Percentiles rank a stretch among this genome's conserved stretches.
These are phyloP conservation scores for Arachis monticola DNA, from an alignment of 331 rosid species.

Conservation along the genomic window DNA sequence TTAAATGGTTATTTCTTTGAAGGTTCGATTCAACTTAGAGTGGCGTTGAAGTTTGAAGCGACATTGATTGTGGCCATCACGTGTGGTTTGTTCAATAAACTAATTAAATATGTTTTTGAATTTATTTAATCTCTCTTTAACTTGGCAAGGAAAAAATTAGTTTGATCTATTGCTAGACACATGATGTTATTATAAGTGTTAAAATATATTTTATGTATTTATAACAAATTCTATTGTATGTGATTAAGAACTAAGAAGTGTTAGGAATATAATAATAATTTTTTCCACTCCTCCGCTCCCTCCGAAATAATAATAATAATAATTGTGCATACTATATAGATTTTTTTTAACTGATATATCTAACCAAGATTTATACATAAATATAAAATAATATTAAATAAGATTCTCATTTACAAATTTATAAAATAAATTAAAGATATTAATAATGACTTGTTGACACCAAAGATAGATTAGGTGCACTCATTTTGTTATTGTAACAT, in stretches of 20 bases:
- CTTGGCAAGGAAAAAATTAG: not conserved
- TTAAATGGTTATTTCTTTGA: slow-evolving; percentile 16
- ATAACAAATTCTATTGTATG: not conserved
- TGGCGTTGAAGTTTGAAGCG: not conserved
- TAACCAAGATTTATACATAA: too few species aligned
- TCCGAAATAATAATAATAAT: too few species aligned
- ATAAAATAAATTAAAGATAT: too few species aligned
- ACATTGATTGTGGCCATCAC: not conserved
- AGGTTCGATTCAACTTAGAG: slow-evolving; percentile 1
- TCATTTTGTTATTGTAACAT: too few species aligned
- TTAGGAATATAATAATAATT: too few species aligned
- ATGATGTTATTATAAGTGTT: not conserved
- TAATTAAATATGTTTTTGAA: not conserved
- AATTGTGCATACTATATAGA: too few species aligned
- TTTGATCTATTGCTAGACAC: not conserved
- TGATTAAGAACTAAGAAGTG: not conserved
- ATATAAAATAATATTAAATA: too few species aligned
- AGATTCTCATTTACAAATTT: too few species aligned
- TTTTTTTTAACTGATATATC: too few species aligned
- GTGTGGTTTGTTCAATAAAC: not conserved
- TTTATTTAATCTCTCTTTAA: not conserved
- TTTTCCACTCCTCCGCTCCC: too few species aligned
- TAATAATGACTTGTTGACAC: too few species aligned
- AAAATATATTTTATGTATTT: not conserved
- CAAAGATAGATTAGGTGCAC: too few species aligned